A percentile compares a stretch with the other conserved stretches of the same genome.
These are phyloP conservation scores for Crithidia bombi DNA, from an alignment of 208 protist genomes.

Conservation along the genomic window DNA sequence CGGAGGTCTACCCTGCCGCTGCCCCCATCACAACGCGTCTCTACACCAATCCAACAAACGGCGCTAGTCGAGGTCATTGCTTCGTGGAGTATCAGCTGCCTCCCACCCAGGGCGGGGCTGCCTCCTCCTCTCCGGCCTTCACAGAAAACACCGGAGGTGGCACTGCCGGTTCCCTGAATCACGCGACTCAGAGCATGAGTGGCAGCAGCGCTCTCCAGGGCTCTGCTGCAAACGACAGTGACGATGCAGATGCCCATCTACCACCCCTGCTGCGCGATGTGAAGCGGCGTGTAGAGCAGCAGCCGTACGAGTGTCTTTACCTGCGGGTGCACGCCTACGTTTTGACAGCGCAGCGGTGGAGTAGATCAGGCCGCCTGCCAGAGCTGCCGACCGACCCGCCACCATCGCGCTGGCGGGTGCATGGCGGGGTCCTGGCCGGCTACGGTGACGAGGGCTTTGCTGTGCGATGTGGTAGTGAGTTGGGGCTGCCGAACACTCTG, in stretches of 20 bases:
- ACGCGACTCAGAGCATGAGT: not conserved
- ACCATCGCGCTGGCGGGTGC: conserved; percentile 25
- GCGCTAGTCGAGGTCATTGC: conserved; percentile 73
- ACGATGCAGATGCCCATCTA: conserved; percentile 15
- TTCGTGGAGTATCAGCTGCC: conserved; percentile 77
- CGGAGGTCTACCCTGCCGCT: conserved; percentile 40
- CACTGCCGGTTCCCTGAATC: not conserved
- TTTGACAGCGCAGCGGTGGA: conserved; percentile 69
- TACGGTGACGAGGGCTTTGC: conserved; percentile 80
- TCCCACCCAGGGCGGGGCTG: not conserved
- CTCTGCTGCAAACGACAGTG: not conserved
- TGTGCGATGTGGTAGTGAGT: conserved; percentile 61
- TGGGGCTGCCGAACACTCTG: conserved; percentile 83
- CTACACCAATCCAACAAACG: conserved; percentile 82
- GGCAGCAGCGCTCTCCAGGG: no score
- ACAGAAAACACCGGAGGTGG: not conserved
- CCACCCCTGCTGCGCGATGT: conserved; percentile 39
- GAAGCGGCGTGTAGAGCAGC: conserved; percentile 52
- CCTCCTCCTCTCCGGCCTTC: conserved; percentile 1
- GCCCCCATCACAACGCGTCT: conserved; percentile 64
- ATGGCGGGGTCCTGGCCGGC: conserved; percentile 41
- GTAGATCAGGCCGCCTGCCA: conserved; percentile 72
- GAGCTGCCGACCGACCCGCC: conserved; percentile 76
- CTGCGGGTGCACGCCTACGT: conserved; percentile 53
- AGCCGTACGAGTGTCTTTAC: conserved; percentile 46